phyloP scores from a whole-genome alignment of 441 rosid genomes.

The Populus hybrid region DNA sequence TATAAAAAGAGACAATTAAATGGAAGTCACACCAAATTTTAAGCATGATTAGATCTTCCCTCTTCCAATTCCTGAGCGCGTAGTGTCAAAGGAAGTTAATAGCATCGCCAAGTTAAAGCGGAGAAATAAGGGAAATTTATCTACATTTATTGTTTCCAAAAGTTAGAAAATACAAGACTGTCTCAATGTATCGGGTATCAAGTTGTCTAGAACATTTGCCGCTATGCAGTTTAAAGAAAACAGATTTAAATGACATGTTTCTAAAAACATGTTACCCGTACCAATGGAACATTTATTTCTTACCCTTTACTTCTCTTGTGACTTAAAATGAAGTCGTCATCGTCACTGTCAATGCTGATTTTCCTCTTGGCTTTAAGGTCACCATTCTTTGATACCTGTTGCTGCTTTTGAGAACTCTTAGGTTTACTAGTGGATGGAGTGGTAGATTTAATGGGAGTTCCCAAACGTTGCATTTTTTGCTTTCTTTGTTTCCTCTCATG shows the following conservation, averaged over 20 bases:
- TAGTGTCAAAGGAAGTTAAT: conserved; percentile 2
- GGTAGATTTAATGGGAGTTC: conserved; percentile 59
- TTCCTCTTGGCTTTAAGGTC: conserved; percentile 65
- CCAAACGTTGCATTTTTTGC: conserved; percentile 65
- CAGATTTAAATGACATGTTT: conserved; percentile 19
- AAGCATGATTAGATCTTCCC: background rate
- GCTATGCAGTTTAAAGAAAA: conserved; percentile 18
- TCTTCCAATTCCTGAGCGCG: background rate
- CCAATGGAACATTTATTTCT: conserved; percentile 22
- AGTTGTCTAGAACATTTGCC: conserved; percentile 9
- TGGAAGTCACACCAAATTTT: background rate
- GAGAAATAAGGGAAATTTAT: conserved; percentile 11
- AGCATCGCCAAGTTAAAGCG: conserved; percentile 1
- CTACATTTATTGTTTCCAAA: conserved; percentile 27
- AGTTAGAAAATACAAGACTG: conserved; percentile 29
- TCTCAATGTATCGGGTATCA: conserved; percentile 14
- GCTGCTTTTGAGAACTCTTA: conserved; percentile 58
- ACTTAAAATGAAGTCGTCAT: conserved; percentile 49
- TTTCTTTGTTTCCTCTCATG: conserved; percentile 81
- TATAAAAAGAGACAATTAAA: no score
- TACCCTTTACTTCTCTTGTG: conserved; percentile 74
- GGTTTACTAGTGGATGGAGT: conserved; percentile 42
- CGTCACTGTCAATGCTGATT: conserved; percentile 39
- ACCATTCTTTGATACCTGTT: conserved; percentile 52
- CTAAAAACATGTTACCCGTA: conserved; percentile 10